Evolutionary conservation across 345 rosid species (phyloP), one percentile per base, ranked within the genome.

Genomic region (Pugionium cornutum): DNA sequence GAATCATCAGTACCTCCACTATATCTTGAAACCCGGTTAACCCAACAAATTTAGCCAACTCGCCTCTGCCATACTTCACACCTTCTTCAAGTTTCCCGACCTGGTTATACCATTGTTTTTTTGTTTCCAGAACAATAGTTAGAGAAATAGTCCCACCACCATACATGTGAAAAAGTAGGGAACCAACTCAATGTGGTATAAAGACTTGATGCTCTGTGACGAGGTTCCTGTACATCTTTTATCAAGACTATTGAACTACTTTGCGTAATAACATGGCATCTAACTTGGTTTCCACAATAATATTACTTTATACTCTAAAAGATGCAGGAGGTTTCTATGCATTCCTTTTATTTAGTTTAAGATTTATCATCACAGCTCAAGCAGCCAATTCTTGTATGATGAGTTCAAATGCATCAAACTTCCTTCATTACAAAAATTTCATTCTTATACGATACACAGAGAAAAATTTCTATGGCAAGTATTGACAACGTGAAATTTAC

Each of bases 11-110:
- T 83, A 94, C 97, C 99, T 85, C 78, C 61, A 91, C 84, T 40
- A 88, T 76, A 72, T 82, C 72, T 32, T 81, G 74, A 75, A 83
- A 91, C 42, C 70, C 80, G 2, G 80, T 33, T 78, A 80, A 67
- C 18, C 56, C 85, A 52, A 88, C 82, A 78, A 78, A 94, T 74
- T 83, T 90, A 32, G 82, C 80, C 72, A 94, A 72, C 68, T 86
- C 87, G 52, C 58, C 70, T 79, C 92, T 83, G 63, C 97, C 99
- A 81, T 82, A 86, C 41, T 73, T 79, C 37, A 90, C 92, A 51
- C 91, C 95, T 70, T 83, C 91, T 75, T 79, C 95, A 35, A 94
- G 83, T 60, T 76, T 80, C 67, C 96, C 96, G 50, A 68, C 88
- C 99, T 94, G 67, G 18, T 18, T 18, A 18, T 18, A 18, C 18